A percentile compares a stretch with the other conserved stretches of the same genome.
Evolutionary conservation across 2,329 filamentous ascomycete genomes (phyloP).

Genomic region (Aspergillus novofumigatus): DNA sequence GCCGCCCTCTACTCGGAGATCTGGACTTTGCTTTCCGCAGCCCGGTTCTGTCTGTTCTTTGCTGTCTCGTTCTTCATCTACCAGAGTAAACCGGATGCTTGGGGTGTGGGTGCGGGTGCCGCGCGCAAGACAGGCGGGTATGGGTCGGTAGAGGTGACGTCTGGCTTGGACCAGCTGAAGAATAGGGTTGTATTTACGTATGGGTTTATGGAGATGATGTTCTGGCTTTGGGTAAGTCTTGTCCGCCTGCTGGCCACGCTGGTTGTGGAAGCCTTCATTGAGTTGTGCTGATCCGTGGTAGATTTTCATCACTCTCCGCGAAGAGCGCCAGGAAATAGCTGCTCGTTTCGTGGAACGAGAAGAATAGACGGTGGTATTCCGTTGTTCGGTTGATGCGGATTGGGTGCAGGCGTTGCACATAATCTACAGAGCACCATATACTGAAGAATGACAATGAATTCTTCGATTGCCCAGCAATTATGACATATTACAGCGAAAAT

Average conservation of each 20-base stretch:
- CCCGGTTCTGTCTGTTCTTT: slow-evolving; percentile 35
- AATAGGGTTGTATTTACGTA: slow-evolving; percentile 83
- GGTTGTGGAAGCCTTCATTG: no score
- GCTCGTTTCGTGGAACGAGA: slow-evolving; percentile 18
- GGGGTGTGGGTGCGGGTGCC: slow-evolving; percentile 16
- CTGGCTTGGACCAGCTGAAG: slow-evolving; percentile 64
- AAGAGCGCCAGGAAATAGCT: slow-evolving; percentile 33
- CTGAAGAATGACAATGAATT: background rate
- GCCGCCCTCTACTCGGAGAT: slow-evolving; percentile 36
- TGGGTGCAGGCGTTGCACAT: background rate
- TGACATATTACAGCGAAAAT: background rate
- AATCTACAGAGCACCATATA: background rate
- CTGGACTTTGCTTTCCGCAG: slow-evolving; percentile 33
- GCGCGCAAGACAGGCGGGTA: slow-evolving; percentile 15
- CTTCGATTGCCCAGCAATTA: background rate
- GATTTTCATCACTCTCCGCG: slow-evolving; percentile 33
- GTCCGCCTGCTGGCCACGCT: background rate
- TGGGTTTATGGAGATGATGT: slow-evolving; percentile 74
- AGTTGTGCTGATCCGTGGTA: slow-evolving; percentile 13
- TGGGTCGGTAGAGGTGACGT: slow-evolving; percentile 18
- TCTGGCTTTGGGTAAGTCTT: slow-evolving; percentile 74
- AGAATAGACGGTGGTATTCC: slow-evolving; percentile 3
- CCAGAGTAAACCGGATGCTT: slow-evolving; percentile 26
- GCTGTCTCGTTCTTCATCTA: slow-evolving; percentile 37
- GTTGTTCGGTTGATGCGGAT: background rate